A percentile compares a stretch with the other conserved stretches of the same genome.
phyloP scores from a whole-genome alignment of 2,329 filamentous ascomycete species.

The Monilinia laxa region DNA sequence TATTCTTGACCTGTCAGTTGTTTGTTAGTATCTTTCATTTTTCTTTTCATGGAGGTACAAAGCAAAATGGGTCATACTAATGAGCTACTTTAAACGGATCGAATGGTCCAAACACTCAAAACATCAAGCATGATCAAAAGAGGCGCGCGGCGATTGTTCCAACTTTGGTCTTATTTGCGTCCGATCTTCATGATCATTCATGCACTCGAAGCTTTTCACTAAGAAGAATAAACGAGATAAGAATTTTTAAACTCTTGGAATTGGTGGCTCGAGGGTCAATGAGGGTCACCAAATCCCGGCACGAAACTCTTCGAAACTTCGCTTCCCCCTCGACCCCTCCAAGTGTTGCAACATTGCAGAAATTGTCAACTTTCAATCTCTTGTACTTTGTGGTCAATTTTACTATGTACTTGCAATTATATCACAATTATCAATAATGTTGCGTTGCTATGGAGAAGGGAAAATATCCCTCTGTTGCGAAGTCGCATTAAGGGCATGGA shows the following conservation, averaged over 20 bases:
- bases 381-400: not conserved
- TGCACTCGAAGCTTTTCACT: slow-evolving; percentile 16
- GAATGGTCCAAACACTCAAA: slow-evolving; percentile 18
- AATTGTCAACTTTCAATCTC: slow-evolving; percentile 24
- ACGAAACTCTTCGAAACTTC: slow-evolving; percentile 25
- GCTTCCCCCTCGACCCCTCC: slow-evolving; percentile 20
- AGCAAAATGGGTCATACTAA: not conserved
- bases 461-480: not conserved
- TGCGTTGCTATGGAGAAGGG: not conserved
- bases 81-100: slow-evolving; percentile 14
- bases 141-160: slow-evolving; percentile 24
- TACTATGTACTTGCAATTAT: not conserved
- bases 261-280: slow-evolving; percentile 20
- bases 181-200: slow-evolving; percentile 18
- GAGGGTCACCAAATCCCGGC: slow-evolving; percentile 17
- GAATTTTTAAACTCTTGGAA: slow-evolving; percentile 11
- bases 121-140: slow-evolving; percentile 8
- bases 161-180: slow-evolving; percentile 19
- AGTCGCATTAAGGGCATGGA: not conserved
- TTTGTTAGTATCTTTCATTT: not conserved
- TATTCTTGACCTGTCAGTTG: slow-evolving; percentile 22
- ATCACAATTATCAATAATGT: not conserved
- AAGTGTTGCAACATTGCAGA: slow-evolving; percentile 23
- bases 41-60: not conserved
- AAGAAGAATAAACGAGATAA: slow-evolving; percentile 11